Evolutionary conservation across 495 filamentous ascomycete genomes (phyloP).

Genomic region (Lindgomyces ingoldianus): DNA sequence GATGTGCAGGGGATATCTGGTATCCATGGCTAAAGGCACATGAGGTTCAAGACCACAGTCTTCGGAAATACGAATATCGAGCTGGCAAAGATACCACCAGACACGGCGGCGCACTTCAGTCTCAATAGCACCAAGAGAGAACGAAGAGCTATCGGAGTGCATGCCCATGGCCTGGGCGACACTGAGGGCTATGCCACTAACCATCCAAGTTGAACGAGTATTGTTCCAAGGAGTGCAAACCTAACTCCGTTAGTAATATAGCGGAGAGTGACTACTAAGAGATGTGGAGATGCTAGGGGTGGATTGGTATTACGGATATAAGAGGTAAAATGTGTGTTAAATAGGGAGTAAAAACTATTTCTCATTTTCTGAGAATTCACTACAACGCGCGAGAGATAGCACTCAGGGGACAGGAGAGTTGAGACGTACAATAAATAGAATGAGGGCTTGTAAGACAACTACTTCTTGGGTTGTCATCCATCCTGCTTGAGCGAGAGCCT

Average conservation of each 20-base stretch:
- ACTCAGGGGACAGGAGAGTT: neutral
- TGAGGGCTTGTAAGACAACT: conserved; percentile 18
- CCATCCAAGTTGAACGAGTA: conserved; percentile 20
- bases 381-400: no score
- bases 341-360: no score
- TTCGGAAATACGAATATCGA: conserved; percentile 16
- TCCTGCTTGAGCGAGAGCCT: conserved; percentile 3
- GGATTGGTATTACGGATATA: no score
- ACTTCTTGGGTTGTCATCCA: conserved; percentile 26
- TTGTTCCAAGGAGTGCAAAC: conserved; percentile 6
- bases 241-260: conserved; percentile 1
- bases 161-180: conserved; percentile 27
- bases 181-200: conserved; percentile 22
- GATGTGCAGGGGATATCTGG: conserved; percentile 20
- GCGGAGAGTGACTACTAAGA: neutral
- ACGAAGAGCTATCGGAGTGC: conserved; percentile 16
- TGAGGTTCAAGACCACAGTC: conserved; percentile 25
- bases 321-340: no score
- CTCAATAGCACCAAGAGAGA: conserved; percentile 1
- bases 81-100: conserved; percentile 29
- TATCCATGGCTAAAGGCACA: conserved; percentile 10
- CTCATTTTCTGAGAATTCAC: no score
- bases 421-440: conserved; percentile 16
- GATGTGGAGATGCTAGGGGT: no score
- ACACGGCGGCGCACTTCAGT: conserved; percentile 26